Base-by-base conservation (phyloP, 192 early-diverging fungal species). In the Linnemannia elongata region DNA sequence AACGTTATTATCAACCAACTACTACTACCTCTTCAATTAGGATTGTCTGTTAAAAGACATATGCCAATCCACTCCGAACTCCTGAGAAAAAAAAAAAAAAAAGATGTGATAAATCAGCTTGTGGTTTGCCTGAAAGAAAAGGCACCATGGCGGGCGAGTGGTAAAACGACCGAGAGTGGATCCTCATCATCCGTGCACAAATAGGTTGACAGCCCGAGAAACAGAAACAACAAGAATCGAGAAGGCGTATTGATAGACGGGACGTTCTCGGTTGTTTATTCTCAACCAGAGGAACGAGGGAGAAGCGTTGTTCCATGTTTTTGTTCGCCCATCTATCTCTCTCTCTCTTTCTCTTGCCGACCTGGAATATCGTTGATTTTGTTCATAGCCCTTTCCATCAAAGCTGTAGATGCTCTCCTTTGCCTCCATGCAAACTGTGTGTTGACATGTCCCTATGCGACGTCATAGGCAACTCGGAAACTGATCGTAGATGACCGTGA, bases 401-500 rank as follows among this genome's bases (percentile, higher is more conserved):
- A 49, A 49, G 47, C 47, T 49, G 13, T 12, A 1, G 47, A 49
- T 20, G 18, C 47, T 49, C 12, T 45, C 47, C 47, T 12, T 45
- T 45, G 44, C 44, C 42, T 45, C 44, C 10, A 45, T 45, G 44
- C 44, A 45, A 45, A 45, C 44, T 45, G 44, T 45, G 12, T 45
- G 12, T 45, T 12, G 44, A 45, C 10, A 45, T 45, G 44, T 38
- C 44, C 44, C 44, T 45, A 45, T 12, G 44, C 9, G 44, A 45
- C 44, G 44, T 45, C 44, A 45, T 45, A 45, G 44, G 10, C 10
- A 45, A 45, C 44, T 45, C 44, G 44, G 44, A 45, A 49, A 49
- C 47, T 30, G 60, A 63, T 63, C 60, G 60, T 63, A 63, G 60
- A 63, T 63, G 60, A 63, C n/a, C 60, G 60, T 49, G 47, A 49